These are phyloP conservation scores for Bipolaris cookei DNA, from an alignment of 2,329 filamentous ascomycete species.

Conservation along the genomic window DNA sequence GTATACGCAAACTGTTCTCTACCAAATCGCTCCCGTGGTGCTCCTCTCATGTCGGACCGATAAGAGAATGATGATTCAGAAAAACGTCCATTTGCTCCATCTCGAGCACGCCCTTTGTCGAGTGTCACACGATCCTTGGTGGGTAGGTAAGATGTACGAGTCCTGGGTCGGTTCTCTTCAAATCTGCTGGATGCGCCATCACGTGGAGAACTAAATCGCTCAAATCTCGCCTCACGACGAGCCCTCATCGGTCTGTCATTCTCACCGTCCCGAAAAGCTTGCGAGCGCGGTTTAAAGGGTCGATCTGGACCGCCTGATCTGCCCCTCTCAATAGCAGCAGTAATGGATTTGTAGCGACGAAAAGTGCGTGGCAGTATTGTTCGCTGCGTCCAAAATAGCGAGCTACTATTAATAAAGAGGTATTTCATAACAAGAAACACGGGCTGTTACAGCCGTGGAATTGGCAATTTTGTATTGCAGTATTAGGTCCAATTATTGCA, in stretches of 20 bases:
- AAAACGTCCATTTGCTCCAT: background rate
- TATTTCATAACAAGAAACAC: conserved; percentile 30
- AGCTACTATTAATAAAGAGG: conserved; percentile 20
- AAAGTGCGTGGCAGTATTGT: conserved; percentile 23
- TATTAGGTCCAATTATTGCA: background rate
- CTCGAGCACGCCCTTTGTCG: background rate
- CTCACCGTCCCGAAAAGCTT: conserved; percentile 1
- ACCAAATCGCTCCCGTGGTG: background rate
- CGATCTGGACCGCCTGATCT: conserved; percentile 21
- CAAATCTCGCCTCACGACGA: conserved; percentile 9
- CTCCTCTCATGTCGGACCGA: conserved; percentile 9
- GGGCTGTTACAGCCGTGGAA: background rate
- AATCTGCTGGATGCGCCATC: conserved; percentile 11
- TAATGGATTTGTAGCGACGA: conserved; percentile 42
- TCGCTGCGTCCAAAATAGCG: conserved; percentile 25
- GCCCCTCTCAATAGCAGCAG: conserved; percentile 42
- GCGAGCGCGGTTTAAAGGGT: conserved; percentile 17
- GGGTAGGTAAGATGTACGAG: background rate
- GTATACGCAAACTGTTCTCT: background rate
- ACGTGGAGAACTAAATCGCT: conserved; percentile 16
- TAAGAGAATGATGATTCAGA: conserved; percentile 3
- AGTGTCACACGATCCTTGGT: background rate
- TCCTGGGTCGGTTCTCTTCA: background rate
- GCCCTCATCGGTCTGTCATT: conserved; percentile 2
- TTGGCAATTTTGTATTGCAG: background rate